Evolutionary conservation across 371 early-diverging fungal genomes (phyloP), one percentile per base, ranked within the genome.

Genomic region (Sporodiniella umbellata): DNA sequence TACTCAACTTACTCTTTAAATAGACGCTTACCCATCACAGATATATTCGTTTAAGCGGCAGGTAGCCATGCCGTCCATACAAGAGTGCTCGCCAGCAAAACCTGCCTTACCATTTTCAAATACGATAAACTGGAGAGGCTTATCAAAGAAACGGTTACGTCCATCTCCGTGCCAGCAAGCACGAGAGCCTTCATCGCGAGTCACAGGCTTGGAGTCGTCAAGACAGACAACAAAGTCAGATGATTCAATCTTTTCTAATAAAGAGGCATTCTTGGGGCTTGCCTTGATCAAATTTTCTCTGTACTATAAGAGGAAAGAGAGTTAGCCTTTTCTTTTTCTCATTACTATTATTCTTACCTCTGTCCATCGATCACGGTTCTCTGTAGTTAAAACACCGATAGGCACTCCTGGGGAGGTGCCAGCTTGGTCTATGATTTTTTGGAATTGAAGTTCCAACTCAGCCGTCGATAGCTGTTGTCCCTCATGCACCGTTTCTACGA

Each of bases 101-200:
- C 96, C 98, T 45, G 95, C 94, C 70, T 87, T 91, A 58, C 95
- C 96, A 72, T 98, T 95, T 30, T 94, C 95, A 70, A 88, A 93
- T 37, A 95, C 88, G 65, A 96, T 88, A 51, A 96, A 93, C 73
- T 96, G 94, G 45, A 89, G 72, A 15, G 92, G 76, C 72, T 95
- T 96, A 78, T 96, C 97, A 67, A 86, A 95, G 82, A 83, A 95
- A 47, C 96, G 86, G 79, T 97, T 97, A 51, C 85, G 81, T 25
- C 94, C 97, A 64, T 94, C 86, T 31, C 94, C 95, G 51, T 92
- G 92, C 96, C 95, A 96, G 75, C 88, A 89, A 25, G 83, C 83
- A 51, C 85, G 82, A 24, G 78, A 75, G 42, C 81, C 71, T 65
- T 95, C 93, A 48, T 92, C 93, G 39, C 87, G 83, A 28, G 91